Base-by-base conservation (phyloP, 2,329 filamentous ascomycete genomes). In the Leptographium lundbergii region DNA sequence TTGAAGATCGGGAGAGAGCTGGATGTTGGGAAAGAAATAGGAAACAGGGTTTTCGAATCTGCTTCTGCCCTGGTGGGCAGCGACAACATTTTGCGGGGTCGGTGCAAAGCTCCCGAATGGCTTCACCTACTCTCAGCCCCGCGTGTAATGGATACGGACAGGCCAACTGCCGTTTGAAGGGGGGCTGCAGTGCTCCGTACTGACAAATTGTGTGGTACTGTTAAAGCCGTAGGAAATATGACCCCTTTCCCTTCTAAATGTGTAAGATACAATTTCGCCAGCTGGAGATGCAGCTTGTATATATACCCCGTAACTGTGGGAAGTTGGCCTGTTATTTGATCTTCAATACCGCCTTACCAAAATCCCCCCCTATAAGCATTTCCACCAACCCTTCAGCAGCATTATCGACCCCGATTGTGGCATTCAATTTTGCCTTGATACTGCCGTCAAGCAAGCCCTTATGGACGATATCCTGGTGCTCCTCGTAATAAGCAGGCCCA, bases 331-430 rank as follows among this genome's bases (percentile, higher is more conserved):
- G 59, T n/a, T 62, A 42, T 42, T 58, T 66, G 47, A 81, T 71
- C 76, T 89, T 87, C 66, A 94, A 67, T 25, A 94, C 81, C 19
- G 89, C 87, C 81, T 95, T 95, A 65, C 90, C 90, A 72, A 91
- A 88, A 75, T 95, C 95, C 72, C 87, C 80, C 54, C 90, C 90
- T 67, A 81, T 70, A 58, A 94, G 77, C 76, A 95, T 84, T 14
- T 84, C 87, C 14, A 92, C 72, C 61, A 95, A 77, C 0, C 86
- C 90, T 59, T 91, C 81, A 6, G 82, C 75, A 1, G 85, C 86
- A 62, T 88, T 84, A 62, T 95, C 90, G 61, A 95, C 91, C 24
- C 89, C 89, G 58, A 85, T 77, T 0, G 86, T 90, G 60, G 88
- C 74, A 66, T 80, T 75, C 62, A 86, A 76, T 73, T 85, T 84